These are phyloP conservation scores for Marasmius oreades DNA, from an alignment of 1,284 basidiomycete species.

Conservation along the genomic window DNA sequence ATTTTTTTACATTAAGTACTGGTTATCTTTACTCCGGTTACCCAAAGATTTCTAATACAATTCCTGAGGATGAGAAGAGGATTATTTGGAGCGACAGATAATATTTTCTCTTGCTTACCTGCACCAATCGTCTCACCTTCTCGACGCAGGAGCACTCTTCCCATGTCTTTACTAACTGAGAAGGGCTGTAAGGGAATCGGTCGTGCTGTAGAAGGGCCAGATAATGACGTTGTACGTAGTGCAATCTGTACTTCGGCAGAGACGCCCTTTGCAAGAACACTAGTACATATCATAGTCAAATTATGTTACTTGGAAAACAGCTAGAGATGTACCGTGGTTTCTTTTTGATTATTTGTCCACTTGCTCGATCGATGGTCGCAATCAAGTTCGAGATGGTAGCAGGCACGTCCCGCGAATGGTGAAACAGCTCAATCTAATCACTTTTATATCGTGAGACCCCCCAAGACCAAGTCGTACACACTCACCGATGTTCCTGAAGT, in stretches of 20 bases:
- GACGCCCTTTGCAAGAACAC: conserved; percentile 78
- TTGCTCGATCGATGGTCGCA: conserved; percentile 73
- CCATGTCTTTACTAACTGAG: conserved; percentile 94
- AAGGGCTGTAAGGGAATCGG: conserved; percentile 87
- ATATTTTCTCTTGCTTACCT: conserved; percentile 43
- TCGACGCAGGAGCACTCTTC: conserved; percentile 82
- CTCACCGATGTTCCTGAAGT: conserved; percentile 81
- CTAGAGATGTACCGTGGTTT: conserved; percentile 67
- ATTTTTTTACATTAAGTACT: no score
- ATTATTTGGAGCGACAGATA: neutral
- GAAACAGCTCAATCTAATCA: conserved; percentile 83
- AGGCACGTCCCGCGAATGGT: conserved; percentile 91
- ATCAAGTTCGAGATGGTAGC: conserved; percentile 83
- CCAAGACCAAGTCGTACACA: conserved; percentile 3
- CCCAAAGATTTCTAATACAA: conserved; percentile 12
- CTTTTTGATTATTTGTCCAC: conserved; percentile 72
- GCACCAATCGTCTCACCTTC: conserved; percentile 95
- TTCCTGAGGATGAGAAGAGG: neutral
- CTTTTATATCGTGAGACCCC: neutral
- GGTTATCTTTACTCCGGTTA: neutral
- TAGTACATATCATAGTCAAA: conserved; percentile 23
- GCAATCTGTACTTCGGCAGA: conserved; percentile 87
- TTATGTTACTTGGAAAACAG: conserved; percentile 5
- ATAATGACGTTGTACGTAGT: conserved; percentile 55
- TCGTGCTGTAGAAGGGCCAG: conserved; percentile 45